Percentiles rank a stretch among this genome's conserved stretches.
Conservation (phyloP, 1,284 basidiomycete species). For the Cryptococcus maquisensis region DNA sequence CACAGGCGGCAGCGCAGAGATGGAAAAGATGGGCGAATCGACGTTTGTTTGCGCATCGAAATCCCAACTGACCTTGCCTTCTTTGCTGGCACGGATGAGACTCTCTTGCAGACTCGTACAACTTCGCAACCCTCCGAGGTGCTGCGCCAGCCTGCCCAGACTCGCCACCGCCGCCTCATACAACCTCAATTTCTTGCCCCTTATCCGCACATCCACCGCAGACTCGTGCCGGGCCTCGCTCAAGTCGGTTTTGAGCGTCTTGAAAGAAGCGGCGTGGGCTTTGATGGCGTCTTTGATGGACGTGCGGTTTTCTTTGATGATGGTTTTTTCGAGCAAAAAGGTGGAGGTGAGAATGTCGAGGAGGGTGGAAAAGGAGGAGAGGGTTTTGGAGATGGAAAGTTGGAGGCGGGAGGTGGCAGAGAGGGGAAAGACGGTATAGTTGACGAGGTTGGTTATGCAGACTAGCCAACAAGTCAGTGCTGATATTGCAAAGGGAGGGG, state of each 20-base stretch:
- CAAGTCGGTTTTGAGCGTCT: constrained; percentile 74
- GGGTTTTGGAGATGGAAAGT: constrained; percentile 69
- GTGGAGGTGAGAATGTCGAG: constrained; percentile 72
- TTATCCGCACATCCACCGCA: constrained; percentile 52
- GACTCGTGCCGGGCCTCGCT: constrained; percentile 81
- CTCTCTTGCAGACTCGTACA: constrained; percentile 79
- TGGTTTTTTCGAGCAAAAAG: constrained; percentile 66
- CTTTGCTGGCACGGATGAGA: constrained; percentile 62
- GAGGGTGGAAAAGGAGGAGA: constrained; percentile 81
- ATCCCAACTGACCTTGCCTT: constrained; percentile 54
- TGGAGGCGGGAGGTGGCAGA: constrained; percentile 83
- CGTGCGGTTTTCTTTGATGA: constrained; percentile 45
- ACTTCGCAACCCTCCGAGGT: constrained; percentile 77
- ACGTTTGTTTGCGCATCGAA: background rate
- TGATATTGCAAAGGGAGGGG: no score
- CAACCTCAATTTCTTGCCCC: constrained; percentile 54
- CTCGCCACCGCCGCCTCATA: constrained; percentile 81
- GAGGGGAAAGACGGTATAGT: constrained; percentile 75
- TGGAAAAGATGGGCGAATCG: constrained; percentile 2
- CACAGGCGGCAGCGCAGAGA: background rate
- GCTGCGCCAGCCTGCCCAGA: constrained; percentile 84
- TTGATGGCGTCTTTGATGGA: constrained; percentile 70
- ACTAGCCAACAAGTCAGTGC: constrained; percentile 36
- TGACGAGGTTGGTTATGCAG: constrained; percentile 73
- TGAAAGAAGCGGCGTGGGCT: constrained; percentile 80